Evolutionary conservation across 1,284 basidiomycete species (phyloP), one percentile per base, ranked within the genome.

Genomic region (Austroboletus sp.): DNA sequence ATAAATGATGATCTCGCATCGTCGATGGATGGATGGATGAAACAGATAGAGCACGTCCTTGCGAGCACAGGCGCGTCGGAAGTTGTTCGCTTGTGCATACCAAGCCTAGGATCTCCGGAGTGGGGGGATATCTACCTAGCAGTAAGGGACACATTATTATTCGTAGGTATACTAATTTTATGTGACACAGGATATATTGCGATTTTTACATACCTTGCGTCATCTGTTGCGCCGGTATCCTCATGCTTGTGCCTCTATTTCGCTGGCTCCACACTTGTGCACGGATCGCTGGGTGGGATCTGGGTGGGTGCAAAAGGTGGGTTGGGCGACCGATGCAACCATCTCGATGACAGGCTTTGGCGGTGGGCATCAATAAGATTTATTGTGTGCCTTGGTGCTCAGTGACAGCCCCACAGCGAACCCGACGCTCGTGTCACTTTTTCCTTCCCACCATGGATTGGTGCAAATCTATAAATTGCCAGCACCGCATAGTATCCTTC

Each of bases 371-470:
- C 15, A 26, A 31, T 16, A 43, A 29, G n/a, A 46, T 37, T 40
- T 40, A 9, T 44, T 29, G 25, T 21, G 35, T 42, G 21, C 43
- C 15, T 36, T 5, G 32, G 29, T 26, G 40, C 55, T 42, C 51
- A 45, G 37, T 54, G 49, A 52, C 42, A 16, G 39, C 37, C 41
- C 38, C 10, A 15, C 56, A 89, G 86, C 72, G 15, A 78, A 89
- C 57, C 83, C 85, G 25, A 71, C 78, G 13, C 69, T 89, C 21
- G 66, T 78, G 6, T 66, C 75, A 1, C 69, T 79, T 40, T 94
- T 93, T 63, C 85, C 89, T 30, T 78, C 81, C 6, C 82, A 92
- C 58, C 88, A 94, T 63, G 93, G 93, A 8, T 68, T 94, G 41
- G 71, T 95, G 15, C 78, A 80, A 38, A 76, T 91, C 25, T 80